phyloP scores from a whole-genome alignment of 2,329 filamentous ascomycete genomes.

The Torrubiellomyces zombiae region DNA sequence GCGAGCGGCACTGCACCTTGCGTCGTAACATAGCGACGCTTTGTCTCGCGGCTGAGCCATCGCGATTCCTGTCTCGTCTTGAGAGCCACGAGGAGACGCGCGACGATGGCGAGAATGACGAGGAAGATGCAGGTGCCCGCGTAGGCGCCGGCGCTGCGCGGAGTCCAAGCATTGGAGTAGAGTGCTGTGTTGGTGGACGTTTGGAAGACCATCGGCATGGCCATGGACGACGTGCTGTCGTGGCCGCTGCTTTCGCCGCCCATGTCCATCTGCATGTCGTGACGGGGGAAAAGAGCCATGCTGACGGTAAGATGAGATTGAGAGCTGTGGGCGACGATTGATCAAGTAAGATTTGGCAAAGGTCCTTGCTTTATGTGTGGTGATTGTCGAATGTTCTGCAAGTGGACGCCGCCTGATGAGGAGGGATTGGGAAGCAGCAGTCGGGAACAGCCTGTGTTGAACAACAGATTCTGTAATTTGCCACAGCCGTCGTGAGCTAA shows the following conservation, averaged over 20 bases:
- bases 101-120: slow-evolving; percentile 53
- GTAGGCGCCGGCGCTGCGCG: slow-evolving; percentile 51
- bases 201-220: slow-evolving; percentile 45
- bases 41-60: slow-evolving; percentile 56
- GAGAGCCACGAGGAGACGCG: slow-evolving; percentile 54
- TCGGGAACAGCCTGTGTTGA: no score
- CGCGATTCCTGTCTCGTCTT: slow-evolving; percentile 45
- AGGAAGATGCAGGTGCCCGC: slow-evolving; percentile 87
- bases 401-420: no score
- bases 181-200: slow-evolving; percentile 30
- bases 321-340: no score
- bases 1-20: slow-evolving; percentile 43
- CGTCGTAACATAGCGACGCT: slow-evolving; percentile 62
- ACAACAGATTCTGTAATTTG: no score
- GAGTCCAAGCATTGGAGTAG: slow-evolving; percentile 56
- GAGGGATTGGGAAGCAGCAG: no score
- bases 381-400: no score
- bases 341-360: no score
- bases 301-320: background rate
- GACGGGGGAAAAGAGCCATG: slow-evolving; percentile 10
- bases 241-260: slow-evolving; percentile 5
- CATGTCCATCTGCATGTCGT: slow-evolving; percentile 7
- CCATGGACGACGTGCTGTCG: slow-evolving; percentile 6
- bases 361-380: no score
- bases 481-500: no score